Conservation (phyloP, 2,329 filamentous ascomycete genomes). For the Fusarium buxicola region DNA sequence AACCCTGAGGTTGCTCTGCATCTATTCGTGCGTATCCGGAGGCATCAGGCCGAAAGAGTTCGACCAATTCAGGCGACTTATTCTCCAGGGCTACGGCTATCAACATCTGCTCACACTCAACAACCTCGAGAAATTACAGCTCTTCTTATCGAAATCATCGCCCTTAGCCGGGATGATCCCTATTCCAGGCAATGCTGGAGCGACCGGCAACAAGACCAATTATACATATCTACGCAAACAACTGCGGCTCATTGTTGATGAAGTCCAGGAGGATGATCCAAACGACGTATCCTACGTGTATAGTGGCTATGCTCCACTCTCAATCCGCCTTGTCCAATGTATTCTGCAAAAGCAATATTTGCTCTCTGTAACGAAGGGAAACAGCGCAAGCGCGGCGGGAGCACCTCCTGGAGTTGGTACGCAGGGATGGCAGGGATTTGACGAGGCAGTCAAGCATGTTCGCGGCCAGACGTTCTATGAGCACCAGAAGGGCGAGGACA, state of each 20-base stretch:
- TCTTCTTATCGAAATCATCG: conserved; percentile 82
- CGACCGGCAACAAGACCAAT: conserved; percentile 81
- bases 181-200: conserved; percentile 68
- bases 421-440: conserved; percentile 92
- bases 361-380: conserved; percentile 74
- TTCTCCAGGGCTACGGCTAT: conserved; percentile 93
- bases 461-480: conserved; percentile 92
- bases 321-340: conserved; percentile 90
- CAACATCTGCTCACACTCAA: conserved; percentile 93
- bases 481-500: conserved; percentile 91
- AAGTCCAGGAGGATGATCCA: conserved; percentile 94
- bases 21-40: conserved; percentile 90
- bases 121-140: conserved; percentile 87
- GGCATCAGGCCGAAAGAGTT: conserved; percentile 90
- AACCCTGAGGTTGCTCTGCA: conserved; percentile 85
- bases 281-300: conserved; percentile 98
- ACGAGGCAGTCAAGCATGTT: conserved; percentile 89
- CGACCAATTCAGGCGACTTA: conserved; percentile 87
- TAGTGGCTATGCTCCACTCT: conserved; percentile 94
- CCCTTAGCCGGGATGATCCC: conserved; percentile 85
- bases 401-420: conserved; percentile 65
- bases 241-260: conserved; percentile 90
- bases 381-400: conserved; percentile 52
- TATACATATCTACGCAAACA: conserved; percentile 89
- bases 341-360: conserved; percentile 92